phyloP scores from a whole-genome alignment of 225 moss, liverwort and hornwort species.

The Bryoerythrophyllum caledonicum region DNA sequence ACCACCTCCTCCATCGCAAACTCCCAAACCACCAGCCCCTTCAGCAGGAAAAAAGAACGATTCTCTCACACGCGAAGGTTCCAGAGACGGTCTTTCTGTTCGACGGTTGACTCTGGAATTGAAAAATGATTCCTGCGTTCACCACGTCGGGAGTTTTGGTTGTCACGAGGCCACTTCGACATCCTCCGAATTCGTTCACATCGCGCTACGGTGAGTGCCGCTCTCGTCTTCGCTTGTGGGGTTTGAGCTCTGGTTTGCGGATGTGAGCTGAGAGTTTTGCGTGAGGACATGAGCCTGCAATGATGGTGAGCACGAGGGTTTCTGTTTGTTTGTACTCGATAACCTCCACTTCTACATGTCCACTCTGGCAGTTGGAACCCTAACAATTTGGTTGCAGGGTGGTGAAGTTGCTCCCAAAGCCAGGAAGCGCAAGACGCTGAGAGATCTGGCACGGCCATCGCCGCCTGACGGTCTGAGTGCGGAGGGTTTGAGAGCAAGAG shows the following conservation, averaged over 20 bases:
- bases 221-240: background rate
- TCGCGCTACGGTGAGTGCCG: conserved; percentile 17
- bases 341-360: background rate
- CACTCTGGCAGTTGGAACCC: conserved; percentile 27
- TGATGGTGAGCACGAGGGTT: conserved; percentile 29
- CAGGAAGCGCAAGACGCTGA: background rate
- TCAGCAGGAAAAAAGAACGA: background rate
- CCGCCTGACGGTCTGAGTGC: conserved; percentile 16
- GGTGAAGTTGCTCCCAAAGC: background rate
- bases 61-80: background rate
- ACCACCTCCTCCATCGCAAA: conserved; percentile 4
- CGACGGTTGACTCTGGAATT: conserved; percentile 17
- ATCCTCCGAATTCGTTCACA: background rate
- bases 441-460: conserved; percentile 37
- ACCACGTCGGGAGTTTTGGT: background rate
- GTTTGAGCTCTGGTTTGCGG: background rate
- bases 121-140: background rate
- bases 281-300: conserved; percentile 18
- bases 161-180: background rate
- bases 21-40: background rate
- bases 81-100: conserved; percentile 3
- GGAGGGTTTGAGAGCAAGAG: conserved; percentile 5
- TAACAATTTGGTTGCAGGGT: conserved; percentile 27
- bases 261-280: background rate
- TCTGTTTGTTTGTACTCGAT: background rate